A percentile compares a stretch with the other conserved stretches of the same genome.
These are phyloP conservation scores for Emergomyces pasteurianus DNA, from an alignment of 2,329 filamentous ascomycete genomes.

Conservation along the genomic window DNA sequence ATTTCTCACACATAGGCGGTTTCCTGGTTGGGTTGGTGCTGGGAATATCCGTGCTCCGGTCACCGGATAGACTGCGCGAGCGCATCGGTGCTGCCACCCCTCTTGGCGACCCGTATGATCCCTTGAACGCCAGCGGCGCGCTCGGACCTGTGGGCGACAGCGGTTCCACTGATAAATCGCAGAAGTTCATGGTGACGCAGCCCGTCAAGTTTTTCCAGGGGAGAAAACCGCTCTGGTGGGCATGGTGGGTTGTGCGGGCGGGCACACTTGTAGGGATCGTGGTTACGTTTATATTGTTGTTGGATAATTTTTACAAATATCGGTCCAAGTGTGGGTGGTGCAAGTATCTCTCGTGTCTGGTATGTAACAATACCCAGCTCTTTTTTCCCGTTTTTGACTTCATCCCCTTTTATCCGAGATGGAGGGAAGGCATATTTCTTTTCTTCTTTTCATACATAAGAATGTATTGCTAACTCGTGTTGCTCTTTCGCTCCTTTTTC, in stretches of 20 bases:
- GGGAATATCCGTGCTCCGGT: constrained; percentile 78
- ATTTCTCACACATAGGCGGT: constrained; percentile 93
- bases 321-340: constrained; percentile 74
- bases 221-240: constrained; percentile 91
- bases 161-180: constrained; percentile 27
- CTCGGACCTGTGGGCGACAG: constrained; percentile 17
- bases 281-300: constrained; percentile 70
- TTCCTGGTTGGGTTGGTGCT: constrained; percentile 85
- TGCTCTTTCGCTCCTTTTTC: neutral
- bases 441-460: neutral
- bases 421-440: neutral
- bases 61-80: constrained; percentile 65
- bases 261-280: constrained; percentile 68
- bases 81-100: constrained; percentile 47
- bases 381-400: neutral
- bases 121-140: constrained; percentile 41
- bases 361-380: constrained; percentile 39
- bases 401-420: neutral
- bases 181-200: constrained; percentile 45
- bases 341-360: constrained; percentile 86
- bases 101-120: constrained; percentile 49
- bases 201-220: constrained; percentile 52
- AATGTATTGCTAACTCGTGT: neutral
- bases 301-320: constrained; percentile 84
- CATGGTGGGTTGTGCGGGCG: constrained; percentile 81